phyloP scores from a whole-genome alignment of 495 filamentous ascomycete species.

The Aspergillus heteromorphus region DNA sequence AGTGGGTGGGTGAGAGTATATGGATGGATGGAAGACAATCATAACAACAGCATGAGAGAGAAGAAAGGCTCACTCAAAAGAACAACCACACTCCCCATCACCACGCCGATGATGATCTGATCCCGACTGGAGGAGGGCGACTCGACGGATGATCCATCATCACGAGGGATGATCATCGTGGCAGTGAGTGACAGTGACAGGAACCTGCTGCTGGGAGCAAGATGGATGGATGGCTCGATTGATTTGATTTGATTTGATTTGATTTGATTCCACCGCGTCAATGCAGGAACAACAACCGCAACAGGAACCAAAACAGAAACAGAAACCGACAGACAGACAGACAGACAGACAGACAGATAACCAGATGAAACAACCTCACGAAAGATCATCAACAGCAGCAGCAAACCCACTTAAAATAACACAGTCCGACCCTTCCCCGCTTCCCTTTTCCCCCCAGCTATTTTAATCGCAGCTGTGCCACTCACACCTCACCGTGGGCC shows the following conservation, averaged over 20 bases:
- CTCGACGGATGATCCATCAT: neutral
- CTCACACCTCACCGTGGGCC: too few species aligned
- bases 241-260: too few species aligned
- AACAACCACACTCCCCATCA: conserved; percentile 21
- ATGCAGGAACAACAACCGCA: neutral
- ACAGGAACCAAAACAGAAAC: neutral
- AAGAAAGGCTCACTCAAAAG: conserved; percentile 25
- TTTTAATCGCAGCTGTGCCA: conserved; percentile 16
- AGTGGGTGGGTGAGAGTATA: neutral
- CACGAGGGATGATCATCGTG: neutral
- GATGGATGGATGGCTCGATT: neutral
- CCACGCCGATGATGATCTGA: conserved; percentile 26
- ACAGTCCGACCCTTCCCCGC: neutral
- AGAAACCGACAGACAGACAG: neutral
- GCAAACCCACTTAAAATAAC: neutral
- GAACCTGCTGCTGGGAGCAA: neutral
- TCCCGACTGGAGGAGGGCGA: neutral
- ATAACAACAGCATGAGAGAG: too few species aligned
- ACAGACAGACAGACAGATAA: too few species aligned
- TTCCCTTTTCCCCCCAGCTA: neutral
- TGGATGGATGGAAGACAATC: neutral
- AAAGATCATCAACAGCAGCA: neutral
- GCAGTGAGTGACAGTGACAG: neutral
- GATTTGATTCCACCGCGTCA: too few species aligned
- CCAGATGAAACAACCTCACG: too few species aligned